Conservation (phyloP, 805 yeast species). For the Wickerhamiella sergipiensis region DNA sequence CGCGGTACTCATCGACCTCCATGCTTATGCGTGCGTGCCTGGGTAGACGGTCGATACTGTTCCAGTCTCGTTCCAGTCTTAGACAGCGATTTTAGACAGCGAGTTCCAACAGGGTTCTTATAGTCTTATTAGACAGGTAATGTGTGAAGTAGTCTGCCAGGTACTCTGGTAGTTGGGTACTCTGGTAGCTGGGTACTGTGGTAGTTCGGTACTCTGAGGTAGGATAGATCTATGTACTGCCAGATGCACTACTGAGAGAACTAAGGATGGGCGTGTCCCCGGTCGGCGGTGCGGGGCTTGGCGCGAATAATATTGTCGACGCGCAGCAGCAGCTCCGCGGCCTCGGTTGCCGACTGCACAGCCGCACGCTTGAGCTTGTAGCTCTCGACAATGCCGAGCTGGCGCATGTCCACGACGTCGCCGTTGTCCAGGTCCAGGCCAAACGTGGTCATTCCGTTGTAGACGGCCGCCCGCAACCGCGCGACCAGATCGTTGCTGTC, state of each 20-base stretch:
- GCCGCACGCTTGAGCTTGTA: slow-evolving; percentile 87
- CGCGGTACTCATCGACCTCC: slow-evolving; percentile 24
- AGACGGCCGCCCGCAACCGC: slow-evolving; percentile 76
- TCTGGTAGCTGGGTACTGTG: no score
- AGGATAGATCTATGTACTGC: no score
- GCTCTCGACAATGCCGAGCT: slow-evolving; percentile 82
- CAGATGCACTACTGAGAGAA: no score
- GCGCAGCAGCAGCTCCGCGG: slow-evolving; percentile 87
- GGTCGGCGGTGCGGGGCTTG: slow-evolving; percentile 89
- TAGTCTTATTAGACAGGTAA: no score
- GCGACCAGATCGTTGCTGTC: slow-evolving; percentile 89
- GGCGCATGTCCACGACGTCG: slow-evolving; percentile 83
- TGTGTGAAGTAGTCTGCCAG: no score
- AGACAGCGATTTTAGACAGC: no score
- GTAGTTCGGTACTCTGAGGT: no score
- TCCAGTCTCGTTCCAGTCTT: no score
- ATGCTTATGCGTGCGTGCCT: no score
- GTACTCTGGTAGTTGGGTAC: no score
- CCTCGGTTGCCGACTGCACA: slow-evolving; percentile 92
- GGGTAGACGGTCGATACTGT: no score
- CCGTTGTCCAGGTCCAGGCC: slow-evolving; percentile 86
- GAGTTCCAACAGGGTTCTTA: no score
- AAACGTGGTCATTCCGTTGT: slow-evolving; percentile 80
- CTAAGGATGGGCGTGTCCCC: slow-evolving; percentile 7
- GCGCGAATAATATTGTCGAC: slow-evolving; percentile 96